phyloP scores from a whole-genome alignment of 2,329 filamentous ascomycete species.

The Penicillium verrucosum region DNA sequence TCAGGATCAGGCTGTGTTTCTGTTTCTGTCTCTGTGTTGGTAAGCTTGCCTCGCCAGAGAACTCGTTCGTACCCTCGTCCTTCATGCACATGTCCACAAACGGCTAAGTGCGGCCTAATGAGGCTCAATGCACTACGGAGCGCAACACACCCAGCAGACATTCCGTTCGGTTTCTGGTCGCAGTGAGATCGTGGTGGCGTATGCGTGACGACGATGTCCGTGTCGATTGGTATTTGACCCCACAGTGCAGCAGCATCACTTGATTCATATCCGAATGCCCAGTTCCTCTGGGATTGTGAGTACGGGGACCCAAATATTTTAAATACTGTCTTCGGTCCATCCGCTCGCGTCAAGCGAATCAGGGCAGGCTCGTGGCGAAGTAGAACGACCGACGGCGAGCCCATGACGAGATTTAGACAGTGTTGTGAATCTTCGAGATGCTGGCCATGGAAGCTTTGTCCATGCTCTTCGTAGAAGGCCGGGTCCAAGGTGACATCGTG shows the following conservation, averaged over 20 bases:
- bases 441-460: slow-evolving; percentile 44
- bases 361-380: slow-evolving; percentile 49
- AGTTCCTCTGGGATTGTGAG: slow-evolving; percentile 47
- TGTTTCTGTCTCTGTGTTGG: neutral
- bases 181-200: slow-evolving; percentile 52
- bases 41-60: slow-evolving; percentile 39
- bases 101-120: slow-evolving; percentile 50
- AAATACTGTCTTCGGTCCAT: slow-evolving; percentile 49
- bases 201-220: slow-evolving; percentile 57
- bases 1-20: neutral
- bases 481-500: slow-evolving; percentile 56
- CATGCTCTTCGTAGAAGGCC: slow-evolving; percentile 46
- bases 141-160: slow-evolving; percentile 48
- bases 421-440: slow-evolving; percentile 43
- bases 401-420: slow-evolving; percentile 44
- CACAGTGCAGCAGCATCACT: slow-evolving; percentile 46
- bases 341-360: slow-evolving; percentile 44
- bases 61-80: slow-evolving; percentile 54
- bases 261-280: slow-evolving; percentile 56
- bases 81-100: slow-evolving; percentile 61
- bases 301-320: slow-evolving; percentile 60
- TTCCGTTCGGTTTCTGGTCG: slow-evolving; percentile 38
- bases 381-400: slow-evolving; percentile 47
- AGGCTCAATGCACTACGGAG: slow-evolving; percentile 46
- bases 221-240: slow-evolving; percentile 49